phyloP scores from a whole-genome alignment of 352 stramenopile species.

The Pilasporangium apinafurcum region DNA sequence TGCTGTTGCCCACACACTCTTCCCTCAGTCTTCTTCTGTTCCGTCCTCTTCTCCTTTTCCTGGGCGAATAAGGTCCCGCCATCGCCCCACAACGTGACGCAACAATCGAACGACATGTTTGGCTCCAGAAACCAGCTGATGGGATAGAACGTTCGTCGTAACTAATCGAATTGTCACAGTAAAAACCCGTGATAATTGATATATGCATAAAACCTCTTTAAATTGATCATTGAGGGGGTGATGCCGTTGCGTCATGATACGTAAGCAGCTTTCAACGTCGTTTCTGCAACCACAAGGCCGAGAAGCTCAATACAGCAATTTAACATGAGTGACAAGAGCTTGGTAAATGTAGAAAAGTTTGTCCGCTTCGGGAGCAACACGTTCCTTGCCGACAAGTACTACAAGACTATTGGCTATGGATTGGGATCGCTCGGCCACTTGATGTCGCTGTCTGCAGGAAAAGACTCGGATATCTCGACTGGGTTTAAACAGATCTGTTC shows the following conservation, averaged over 20 bases:
- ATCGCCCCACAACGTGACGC: no score
- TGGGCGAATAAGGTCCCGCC: constrained; percentile 1
- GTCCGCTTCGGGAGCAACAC: constrained; percentile 51
- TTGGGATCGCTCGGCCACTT: constrained; percentile 45
- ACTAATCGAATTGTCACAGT: no score
- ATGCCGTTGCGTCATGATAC: no score
- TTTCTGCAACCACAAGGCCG: not conserved
- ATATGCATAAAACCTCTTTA: no score
- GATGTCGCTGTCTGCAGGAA: constrained; percentile 35
- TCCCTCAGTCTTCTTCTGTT: no score
- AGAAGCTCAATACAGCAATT: not conserved
- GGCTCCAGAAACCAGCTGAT: no score
- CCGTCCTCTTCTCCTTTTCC: not conserved
- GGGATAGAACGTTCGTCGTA: no score
- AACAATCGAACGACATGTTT: no score
- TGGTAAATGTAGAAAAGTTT: constrained; percentile 71
- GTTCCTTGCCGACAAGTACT: constrained; percentile 71
- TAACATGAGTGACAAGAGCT: constrained; percentile 4
- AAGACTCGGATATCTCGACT: constrained; percentile 42
- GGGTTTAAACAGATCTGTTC: constrained; percentile 60
- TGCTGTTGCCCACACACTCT: no score
- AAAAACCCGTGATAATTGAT: no score
- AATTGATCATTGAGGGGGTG: no score
- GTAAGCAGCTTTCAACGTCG: no score
- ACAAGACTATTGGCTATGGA: constrained; percentile 80